phyloP scores from a whole-genome alignment of 805 yeast genomes.

The Ogataea saltuana region DNA sequence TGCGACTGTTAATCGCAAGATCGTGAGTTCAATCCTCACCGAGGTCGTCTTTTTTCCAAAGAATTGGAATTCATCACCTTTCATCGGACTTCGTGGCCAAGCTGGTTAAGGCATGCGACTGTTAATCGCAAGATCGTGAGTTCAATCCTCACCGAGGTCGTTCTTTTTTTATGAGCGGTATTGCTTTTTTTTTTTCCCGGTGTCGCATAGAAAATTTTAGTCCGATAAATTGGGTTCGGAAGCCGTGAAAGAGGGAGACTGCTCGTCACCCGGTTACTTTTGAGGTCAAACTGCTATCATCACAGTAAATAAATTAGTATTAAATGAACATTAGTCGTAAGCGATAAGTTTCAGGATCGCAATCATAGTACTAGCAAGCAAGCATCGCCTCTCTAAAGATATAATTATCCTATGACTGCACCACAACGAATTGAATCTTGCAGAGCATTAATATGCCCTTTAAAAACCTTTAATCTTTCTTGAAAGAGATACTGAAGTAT shows the following conservation, averaged over 20 bases:
- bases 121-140: constrained; percentile 32
- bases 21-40: constrained; percentile 33
- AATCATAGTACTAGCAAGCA: neutral
- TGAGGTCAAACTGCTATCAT: neutral
- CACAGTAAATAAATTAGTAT: constrained; percentile 2
- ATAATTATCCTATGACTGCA: neutral
- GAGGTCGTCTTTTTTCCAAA: constrained; percentile 24
- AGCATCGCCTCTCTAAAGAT: neutral
- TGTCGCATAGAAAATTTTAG: constrained; percentile 1
- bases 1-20: constrained; percentile 32
- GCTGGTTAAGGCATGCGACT: constrained; percentile 33
- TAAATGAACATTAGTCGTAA: constrained; percentile 5
- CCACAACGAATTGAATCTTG: constrained; percentile 2
- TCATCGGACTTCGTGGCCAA: constrained; percentile 29
- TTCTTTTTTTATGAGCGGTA: neutral
- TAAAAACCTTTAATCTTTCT: constrained; percentile 18
- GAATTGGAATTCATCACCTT: no score
- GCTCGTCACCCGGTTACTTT: no score
- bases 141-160: constrained; percentile 32
- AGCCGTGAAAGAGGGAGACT: no score
- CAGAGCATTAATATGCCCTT: neutral
- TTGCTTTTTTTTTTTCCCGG: neutral
- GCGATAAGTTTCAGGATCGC: constrained; percentile 4
- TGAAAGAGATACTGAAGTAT: constrained; percentile 34
- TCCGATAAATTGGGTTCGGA: no score